Percentiles rank a stretch among this genome's conserved stretches.
phyloP scores from a whole-genome alignment of 2,329 filamentous ascomycete genomes.

The Aquanectria penicillioides region DNA sequence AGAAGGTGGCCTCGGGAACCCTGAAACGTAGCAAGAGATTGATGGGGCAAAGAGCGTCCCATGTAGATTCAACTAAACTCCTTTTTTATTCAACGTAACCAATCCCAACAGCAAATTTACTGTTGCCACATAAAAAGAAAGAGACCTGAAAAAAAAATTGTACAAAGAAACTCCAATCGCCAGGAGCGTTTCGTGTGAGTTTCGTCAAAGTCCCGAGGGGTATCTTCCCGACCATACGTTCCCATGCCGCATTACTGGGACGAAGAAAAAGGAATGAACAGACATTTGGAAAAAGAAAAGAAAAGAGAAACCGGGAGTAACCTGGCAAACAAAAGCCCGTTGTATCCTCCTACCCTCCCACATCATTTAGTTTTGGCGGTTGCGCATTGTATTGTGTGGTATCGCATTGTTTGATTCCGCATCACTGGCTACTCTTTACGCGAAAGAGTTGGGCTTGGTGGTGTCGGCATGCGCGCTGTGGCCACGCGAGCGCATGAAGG shows the following conservation, averaged over 20 bases:
- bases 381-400: neutral
- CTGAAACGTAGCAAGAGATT: too few species aligned
- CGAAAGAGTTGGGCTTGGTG: slow-evolving; percentile 38
- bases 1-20: too few species aligned
- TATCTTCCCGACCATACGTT: slow-evolving; percentile 14
- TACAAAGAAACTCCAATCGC: neutral
- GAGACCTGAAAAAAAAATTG: neutral
- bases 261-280: neutral
- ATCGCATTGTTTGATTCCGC: neutral
- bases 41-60: too few species aligned
- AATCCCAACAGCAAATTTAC: neutral
- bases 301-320: neutral
- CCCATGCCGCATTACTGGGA: slow-evolving; percentile 13
- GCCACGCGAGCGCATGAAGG: slow-evolving; percentile 54
- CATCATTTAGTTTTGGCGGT: neutral
- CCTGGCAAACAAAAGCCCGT: neutral
- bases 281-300: neutral
- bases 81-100: too few species aligned
- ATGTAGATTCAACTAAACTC: too few species aligned
- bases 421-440: slow-evolving; percentile 1
- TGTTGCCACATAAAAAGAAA: too few species aligned
- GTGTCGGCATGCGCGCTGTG: slow-evolving; percentile 44
- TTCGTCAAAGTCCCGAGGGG: slow-evolving; percentile 11
- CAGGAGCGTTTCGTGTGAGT: slow-evolving; percentile 8
- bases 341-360: neutral